Percentiles rank a stretch among this genome's conserved stretches.
phyloP scores from a whole-genome alignment of 2,329 filamentous ascomycete species.

The Alternaria rosae region DNA sequence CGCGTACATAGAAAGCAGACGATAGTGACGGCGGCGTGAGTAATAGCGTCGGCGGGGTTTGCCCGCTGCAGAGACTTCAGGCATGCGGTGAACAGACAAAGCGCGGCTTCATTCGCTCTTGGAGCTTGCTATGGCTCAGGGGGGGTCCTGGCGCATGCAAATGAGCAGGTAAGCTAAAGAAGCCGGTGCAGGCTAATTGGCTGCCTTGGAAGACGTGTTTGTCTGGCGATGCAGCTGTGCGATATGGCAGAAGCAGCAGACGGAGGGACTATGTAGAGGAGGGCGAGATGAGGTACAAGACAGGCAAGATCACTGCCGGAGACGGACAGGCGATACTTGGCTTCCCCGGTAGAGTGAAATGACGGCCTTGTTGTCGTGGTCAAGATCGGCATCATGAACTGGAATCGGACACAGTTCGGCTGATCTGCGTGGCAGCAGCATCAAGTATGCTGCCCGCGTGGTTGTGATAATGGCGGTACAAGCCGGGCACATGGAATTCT shows the following conservation, averaged over 20 bases:
- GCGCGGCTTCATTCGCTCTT: conserved; percentile 6
- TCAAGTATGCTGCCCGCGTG: conserved; percentile 4
- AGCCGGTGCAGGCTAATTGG: conserved; percentile 8
- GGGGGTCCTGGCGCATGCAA: conserved; percentile 34
- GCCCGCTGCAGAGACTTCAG: conserved; percentile 30
- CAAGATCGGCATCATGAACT: conserved; percentile 9
- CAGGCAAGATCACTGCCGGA: conserved; percentile 2
- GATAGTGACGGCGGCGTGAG: conserved; percentile 10
- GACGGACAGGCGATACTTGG: background rate
- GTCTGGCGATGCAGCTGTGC: conserved; percentile 8
- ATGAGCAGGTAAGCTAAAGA: conserved; percentile 34
- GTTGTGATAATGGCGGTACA: background rate
- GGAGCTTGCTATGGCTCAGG: conserved; percentile 10
- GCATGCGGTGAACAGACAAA: conserved; percentile 18
- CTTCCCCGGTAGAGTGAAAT: background rate
- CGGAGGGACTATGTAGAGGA: background rate
- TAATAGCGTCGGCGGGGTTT: conserved; percentile 27
- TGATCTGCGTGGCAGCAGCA: conserved; percentile 10
- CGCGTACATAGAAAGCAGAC: background rate
- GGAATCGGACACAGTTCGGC: conserved; percentile 15
- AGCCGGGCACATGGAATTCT: conserved; percentile 6
- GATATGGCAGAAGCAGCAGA: background rate
- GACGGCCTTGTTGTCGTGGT: conserved; percentile 1
- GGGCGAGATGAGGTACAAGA: background rate
- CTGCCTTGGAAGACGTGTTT: conserved; percentile 1